Percentiles rank a stretch among this genome's conserved stretches.
These are phyloP conservation scores for Arthrinium phaeospermum DNA, from an alignment of 2,329 filamentous ascomycete species.

Conservation along the genomic window DNA sequence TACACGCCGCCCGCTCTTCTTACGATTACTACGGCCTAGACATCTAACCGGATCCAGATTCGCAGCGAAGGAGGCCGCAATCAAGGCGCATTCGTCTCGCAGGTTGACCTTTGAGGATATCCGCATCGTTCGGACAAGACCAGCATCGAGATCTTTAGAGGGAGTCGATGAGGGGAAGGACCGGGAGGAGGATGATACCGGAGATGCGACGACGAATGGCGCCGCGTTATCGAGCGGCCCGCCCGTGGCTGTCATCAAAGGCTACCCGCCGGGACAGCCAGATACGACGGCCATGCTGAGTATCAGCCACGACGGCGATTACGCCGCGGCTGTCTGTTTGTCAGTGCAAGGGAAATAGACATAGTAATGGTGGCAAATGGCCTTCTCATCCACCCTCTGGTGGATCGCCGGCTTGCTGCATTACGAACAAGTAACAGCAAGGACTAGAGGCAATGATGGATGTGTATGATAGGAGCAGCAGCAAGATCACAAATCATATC, in stretches of 20 bases:
- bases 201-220: conserved; percentile 32
- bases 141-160: neutral
- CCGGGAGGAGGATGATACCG: neutral
- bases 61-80: conserved; percentile 76
- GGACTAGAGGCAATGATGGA: neutral
- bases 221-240: conserved; percentile 42
- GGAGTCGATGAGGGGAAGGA: neutral
- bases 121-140: conserved; percentile 40
- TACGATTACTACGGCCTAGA: neutral
- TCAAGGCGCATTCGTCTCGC: conserved; percentile 71
- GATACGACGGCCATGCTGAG: conserved; percentile 68
- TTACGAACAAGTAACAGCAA: neutral
- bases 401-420: neutral
- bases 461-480: neutral
- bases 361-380: neutral
- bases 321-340: conserved; percentile 74
- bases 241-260: conserved; percentile 51
- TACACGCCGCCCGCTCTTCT: neutral
- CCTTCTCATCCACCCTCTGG: neutral
- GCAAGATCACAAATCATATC: neutral
- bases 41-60: conserved; percentile 50
- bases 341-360: conserved; percentile 39
- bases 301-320: conserved; percentile 88
- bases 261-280: conserved; percentile 22
- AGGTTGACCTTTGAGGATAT: conserved; percentile 68